Evolutionary conservation across 1,284 basidiomycete genomes (phyloP).

Genomic region (Rhodotorula sp.): DNA sequence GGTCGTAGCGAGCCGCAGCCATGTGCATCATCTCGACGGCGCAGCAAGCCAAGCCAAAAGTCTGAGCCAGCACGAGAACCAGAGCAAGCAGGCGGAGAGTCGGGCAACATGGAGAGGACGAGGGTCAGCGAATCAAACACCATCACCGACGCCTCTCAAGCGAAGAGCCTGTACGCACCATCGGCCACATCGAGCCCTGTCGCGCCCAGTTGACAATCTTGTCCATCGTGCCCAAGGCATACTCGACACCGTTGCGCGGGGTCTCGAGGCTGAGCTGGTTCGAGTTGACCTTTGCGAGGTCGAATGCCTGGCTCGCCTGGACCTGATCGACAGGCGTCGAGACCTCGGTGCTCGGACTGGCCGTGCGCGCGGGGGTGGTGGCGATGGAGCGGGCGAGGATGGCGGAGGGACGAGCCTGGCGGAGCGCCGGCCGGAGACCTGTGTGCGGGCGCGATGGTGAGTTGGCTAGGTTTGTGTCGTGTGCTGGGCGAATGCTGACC

Average conservation of each 20-base stretch:
- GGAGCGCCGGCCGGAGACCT: slow-evolving; percentile 28
- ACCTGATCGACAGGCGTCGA: not conserved
- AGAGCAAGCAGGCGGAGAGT: not conserved
- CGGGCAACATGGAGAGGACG: not conserved
- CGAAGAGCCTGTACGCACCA: slow-evolving; percentile 57
- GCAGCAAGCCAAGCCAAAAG: slow-evolving; percentile 88
- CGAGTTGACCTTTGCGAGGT: slow-evolving; percentile 66
- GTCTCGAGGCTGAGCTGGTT: slow-evolving; percentile 83
- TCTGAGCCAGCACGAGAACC: slow-evolving; percentile 11
- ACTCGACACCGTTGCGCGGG: slow-evolving; percentile 76
- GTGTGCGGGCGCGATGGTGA: not conserved
- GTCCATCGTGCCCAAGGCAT: slow-evolving; percentile 92
- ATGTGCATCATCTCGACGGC: slow-evolving; percentile 90
- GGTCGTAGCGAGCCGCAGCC: slow-evolving; percentile 98
- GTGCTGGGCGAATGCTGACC: not conserved
- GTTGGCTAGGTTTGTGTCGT: not conserved
- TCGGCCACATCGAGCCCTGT: slow-evolving; percentile 99
- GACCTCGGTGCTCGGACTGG: not conserved
- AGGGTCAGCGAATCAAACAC: not conserved
- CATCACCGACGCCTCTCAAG: too few relatives aligned
- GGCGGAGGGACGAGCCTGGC: slow-evolving; percentile 14
- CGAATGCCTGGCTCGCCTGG: slow-evolving; percentile 25
- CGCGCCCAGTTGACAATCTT: slow-evolving; percentile 98
- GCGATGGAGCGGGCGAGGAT: slow-evolving; percentile 22
- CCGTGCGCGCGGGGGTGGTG: slow-evolving; percentile 20